phyloP scores from a whole-genome alignment of 305 asterid species.

The Plantago lanceolata region DNA sequence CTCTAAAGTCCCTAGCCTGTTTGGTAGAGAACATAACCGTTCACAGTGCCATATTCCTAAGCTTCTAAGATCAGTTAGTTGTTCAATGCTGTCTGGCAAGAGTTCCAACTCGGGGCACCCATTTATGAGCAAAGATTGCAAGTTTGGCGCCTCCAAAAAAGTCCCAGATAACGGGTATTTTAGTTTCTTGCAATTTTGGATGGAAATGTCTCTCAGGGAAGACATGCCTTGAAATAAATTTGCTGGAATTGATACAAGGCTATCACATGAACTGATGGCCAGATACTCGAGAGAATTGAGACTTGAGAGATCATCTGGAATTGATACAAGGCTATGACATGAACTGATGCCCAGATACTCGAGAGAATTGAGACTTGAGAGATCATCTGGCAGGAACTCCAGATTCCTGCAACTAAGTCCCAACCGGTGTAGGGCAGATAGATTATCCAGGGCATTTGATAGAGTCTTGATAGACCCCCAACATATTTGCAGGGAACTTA shows the following conservation, averaged over 20 bases:
- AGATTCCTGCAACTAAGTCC: background rate
- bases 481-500: background rate
- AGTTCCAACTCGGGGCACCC: background rate
- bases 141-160: background rate
- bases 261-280: background rate
- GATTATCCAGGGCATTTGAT: slow-evolving; percentile 22
- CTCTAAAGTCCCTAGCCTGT: slow-evolving; percentile 22
- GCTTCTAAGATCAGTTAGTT: slow-evolving; percentile 6
- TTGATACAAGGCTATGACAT: too few relatives aligned
- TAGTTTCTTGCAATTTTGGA: slow-evolving; percentile 18
- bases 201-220: background rate
- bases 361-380: slow-evolving; percentile 8
- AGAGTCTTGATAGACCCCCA: background rate
- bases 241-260: slow-evolving; percentile 22
- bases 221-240: slow-evolving; percentile 7
- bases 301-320: background rate
- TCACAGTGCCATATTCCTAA: slow-evolving; percentile 11
- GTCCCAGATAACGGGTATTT: slow-evolving; percentile 20
- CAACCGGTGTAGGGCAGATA: slow-evolving; percentile 21
- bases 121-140: slow-evolving; percentile 3
- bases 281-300: slow-evolving; percentile 13
- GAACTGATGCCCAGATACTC: background rate
- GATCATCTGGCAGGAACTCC: slow-evolving; percentile 6
- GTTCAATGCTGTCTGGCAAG: slow-evolving; percentile 10
- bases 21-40: slow-evolving; percentile 18